Evolutionary conservation across 805 yeast genomes (phyloP), one percentile per base, ranked within the genome.

Genomic region (Vanderwaltozyma yarrowii): DNA sequence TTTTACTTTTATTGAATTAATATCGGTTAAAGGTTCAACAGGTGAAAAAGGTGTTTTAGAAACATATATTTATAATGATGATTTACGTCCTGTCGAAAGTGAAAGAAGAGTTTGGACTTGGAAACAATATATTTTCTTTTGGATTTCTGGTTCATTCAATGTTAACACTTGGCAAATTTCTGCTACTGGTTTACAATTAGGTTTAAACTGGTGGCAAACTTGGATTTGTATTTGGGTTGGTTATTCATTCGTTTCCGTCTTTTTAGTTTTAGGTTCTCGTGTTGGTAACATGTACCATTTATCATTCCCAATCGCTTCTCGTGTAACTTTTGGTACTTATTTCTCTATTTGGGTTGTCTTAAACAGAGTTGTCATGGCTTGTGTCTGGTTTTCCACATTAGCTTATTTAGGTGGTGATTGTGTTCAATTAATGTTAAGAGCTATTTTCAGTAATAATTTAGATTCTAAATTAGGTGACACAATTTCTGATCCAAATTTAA

Each of bases 91-190:
- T 0, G 87, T 85, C 5, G 89, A 83, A 52, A 67, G 61, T 9
- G 71, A 61, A 4, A 75, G 94, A 52, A 69, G 95, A 54, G 71
- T 72, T 14, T 87, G 96, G 96, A 62, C 71, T 19, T 83, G 94
- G 94, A 77, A 66, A 59, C 82, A 86, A 55, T 87, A 67, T 57
- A 78, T 83, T 15, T 75, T 73, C 46, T 81, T 85, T 51, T 87
- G 96, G 95, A 64, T 86, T 42, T 83, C 95, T 0, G 96, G 87
- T 56, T 77, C 94, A 6, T 83, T 87, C 65, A 87, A 87, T 61
- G 77, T 87, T 55, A 85, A 84, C 59, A 84, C 96, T 9, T 85
- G 92, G 87, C 87, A 83, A 65, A 86, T 87, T 50, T 94, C 95
- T 3, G 79, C 92, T 3, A 82, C 95, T 0, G 94, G 95, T 50